Conservation (phyloP, 495 filamentous ascomycete species). For the Penicillium soppii region DNA sequence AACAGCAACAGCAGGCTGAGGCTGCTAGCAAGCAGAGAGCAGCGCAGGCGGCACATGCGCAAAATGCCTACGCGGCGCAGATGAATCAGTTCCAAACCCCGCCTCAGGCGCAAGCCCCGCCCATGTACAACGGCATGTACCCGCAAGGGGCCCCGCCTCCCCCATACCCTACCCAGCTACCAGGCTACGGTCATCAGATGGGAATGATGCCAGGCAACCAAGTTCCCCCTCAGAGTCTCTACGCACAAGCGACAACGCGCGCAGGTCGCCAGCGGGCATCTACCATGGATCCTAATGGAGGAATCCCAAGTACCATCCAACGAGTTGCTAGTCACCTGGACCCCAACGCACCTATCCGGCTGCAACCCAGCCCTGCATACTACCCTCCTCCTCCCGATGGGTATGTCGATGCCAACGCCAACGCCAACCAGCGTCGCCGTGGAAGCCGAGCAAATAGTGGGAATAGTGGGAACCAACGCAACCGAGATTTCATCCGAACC, state of each 20-base stretch:
- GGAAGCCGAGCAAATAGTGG: conserved; percentile 69
- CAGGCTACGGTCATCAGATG: conserved; percentile 73
- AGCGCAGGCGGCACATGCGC: conserved; percentile 61
- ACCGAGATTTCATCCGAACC: conserved; percentile 88
- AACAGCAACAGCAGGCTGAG: conserved; percentile 94
- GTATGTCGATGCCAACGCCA: conserved; percentile 59
- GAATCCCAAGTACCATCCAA: conserved; percentile 90
- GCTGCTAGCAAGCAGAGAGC: conserved; percentile 84
- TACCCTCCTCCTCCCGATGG: conserved; percentile 95
- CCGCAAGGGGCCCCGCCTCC: conserved; percentile 80
- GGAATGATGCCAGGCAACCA: conserved; percentile 63
- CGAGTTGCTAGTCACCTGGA: conserved; percentile 96
- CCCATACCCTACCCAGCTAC: conserved; percentile 72
- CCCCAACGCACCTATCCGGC: conserved; percentile 86
- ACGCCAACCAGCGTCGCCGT: conserved; percentile 66
- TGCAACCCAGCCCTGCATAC: conserved; percentile 96
- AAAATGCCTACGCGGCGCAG: conserved; percentile 57
- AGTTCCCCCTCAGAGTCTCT: conserved; percentile 69
- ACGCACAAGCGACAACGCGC: conserved; percentile 80
- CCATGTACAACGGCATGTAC: conserved; percentile 81
- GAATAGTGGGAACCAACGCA: conserved; percentile 52
- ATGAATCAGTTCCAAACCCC: conserved; percentile 55
- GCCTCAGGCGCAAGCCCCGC: conserved; percentile 48
- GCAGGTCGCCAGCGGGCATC: conserved; percentile 87
- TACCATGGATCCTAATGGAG: conserved; percentile 92